Percentiles rank a stretch among this genome's conserved stretches.
phyloP scores from a whole-genome alignment of 805 yeast genomes.

The Barnettozyma californica region DNA sequence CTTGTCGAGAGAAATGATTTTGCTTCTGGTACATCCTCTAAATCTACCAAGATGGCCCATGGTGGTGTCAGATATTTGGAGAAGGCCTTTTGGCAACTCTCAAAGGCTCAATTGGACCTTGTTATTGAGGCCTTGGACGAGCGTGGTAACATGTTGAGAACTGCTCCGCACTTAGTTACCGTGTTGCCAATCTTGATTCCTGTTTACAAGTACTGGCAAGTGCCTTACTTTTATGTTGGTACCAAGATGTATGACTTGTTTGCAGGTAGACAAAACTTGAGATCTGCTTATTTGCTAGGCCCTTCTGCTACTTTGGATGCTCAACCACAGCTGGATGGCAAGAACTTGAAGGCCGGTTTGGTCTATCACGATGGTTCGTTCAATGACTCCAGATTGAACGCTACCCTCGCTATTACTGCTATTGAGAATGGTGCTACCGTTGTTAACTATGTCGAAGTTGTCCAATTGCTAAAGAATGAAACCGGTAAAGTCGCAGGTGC shows the following conservation, averaged over 20 bases:
- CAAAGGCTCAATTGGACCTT: constrained; percentile 82
- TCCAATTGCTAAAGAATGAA: constrained; percentile 62
- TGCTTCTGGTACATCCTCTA: constrained; percentile 89
- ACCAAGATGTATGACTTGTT: constrained; percentile 88
- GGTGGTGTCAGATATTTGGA: constrained; percentile 96
- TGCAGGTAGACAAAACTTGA: constrained; percentile 84
- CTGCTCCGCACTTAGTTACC: constrained; percentile 87
- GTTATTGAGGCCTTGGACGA: constrained; percentile 88
- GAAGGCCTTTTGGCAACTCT: constrained; percentile 88
- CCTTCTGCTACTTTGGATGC: constrained; percentile 60
- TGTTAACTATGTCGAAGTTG: constrained; percentile 80
- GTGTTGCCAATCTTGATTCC: constrained; percentile 93
- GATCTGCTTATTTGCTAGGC: constrained; percentile 68
- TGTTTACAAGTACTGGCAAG: constrained; percentile 93
- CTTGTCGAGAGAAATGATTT: constrained; percentile 83
- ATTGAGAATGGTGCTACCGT: constrained; percentile 84
- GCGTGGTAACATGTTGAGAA: constrained; percentile 76
- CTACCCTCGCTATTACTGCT: constrained; percentile 82
- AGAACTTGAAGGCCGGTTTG: constrained; percentile 79
- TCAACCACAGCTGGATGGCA: constrained; percentile 82
- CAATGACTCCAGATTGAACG: constrained; percentile 87
- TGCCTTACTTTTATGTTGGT: constrained; percentile 89
- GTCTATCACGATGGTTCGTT: constrained; percentile 95
- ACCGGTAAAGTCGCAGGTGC: constrained; percentile 65
- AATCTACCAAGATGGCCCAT: constrained; percentile 94